Base-by-base conservation (phyloP, 2,329 filamentous ascomycete genomes). In the Passalora sequoiae region DNA sequence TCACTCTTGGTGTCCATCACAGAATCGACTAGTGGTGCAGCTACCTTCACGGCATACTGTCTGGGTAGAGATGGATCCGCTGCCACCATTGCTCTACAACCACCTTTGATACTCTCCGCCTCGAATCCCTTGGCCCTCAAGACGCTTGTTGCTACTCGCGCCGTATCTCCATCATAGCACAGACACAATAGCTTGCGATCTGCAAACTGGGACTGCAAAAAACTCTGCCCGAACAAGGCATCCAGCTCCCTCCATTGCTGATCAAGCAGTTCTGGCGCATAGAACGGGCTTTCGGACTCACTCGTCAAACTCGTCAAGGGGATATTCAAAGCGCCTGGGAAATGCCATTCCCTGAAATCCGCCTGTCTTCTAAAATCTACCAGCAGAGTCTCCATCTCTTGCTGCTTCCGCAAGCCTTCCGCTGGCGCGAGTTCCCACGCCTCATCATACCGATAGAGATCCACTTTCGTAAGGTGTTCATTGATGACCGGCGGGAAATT, bases 111-210 rank as follows among this genome's bases (percentile, higher is more conserved):
- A 30, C 46, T 49, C 8, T 41, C 38, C 6, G 46, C 46, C 10
- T 37, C 38, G 20, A 49, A 47, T 3, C 70, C 73, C 49, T 72
- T 74, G 0, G 72, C 73, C 4, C 75, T 65, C 36, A 79, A 56
- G 2, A 79, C 68, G 40, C 74, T 77, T 2, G 72, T 72, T 2
- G 74, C 76, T 4, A 79, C 68, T 0, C 76, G 66, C 4, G 75
- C 67, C 21, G 69, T 73, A 44, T 80, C 74, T 2, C 76, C 76
- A 35, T 75, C 64, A 39, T 78, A 77, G 55, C 75, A 78, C 7
- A 75, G 55, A 7, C 77, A 52, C 8, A 78, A 53, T 9, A 74
- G 55, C 4, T 65, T 64, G 42, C 64, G 66, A 3, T 51, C 60
- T 5, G 46, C 31, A 1, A 70, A 46, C 32, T 53, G 53, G 8